phyloP scores from a whole-genome alignment of 768 basidiomycete genomes.

The Pleurotus tuoliensis region DNA sequence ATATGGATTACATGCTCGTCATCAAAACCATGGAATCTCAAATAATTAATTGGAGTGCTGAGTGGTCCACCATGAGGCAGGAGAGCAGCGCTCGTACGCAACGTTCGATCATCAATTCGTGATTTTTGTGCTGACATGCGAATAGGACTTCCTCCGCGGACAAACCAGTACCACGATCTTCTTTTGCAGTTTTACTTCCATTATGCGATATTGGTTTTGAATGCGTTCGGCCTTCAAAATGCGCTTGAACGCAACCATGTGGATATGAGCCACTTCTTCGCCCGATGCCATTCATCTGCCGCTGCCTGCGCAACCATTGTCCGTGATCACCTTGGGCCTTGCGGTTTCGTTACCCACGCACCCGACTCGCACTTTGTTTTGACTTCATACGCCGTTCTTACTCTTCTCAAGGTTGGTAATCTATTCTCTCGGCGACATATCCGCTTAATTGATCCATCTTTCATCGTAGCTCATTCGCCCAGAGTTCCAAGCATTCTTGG shows the following conservation, averaged over 20 bases:
- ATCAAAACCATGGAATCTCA: conserved; percentile 85
- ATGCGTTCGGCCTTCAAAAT: conserved; percentile 95
- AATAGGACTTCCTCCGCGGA: conserved; percentile 21
- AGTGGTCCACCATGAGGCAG: conserved; percentile 40
- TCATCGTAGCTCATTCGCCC: conserved; percentile 67
- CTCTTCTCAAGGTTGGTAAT: conserved; percentile 76
- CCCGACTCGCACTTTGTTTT: conserved; percentile 92
- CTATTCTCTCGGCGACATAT: too few relatives aligned
- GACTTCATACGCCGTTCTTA: conserved; percentile 89
- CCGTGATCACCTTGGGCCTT: conserved; percentile 74
- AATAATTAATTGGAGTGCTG: conserved; percentile 52
- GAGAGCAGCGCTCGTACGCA: not conserved
- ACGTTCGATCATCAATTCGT: too few relatives aligned
- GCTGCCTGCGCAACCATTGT: conserved; percentile 67
- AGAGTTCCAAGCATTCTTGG: conserved; percentile 74
- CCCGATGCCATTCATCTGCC: conserved; percentile 70
- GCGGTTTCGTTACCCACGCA: conserved; percentile 75
- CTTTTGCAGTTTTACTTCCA: conserved; percentile 76
- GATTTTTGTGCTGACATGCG: not conserved
- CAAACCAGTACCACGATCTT: conserved; percentile 41
- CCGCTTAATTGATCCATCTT: conserved; percentile 3
- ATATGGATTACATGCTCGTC: conserved; percentile 81
- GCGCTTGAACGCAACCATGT: conserved; percentile 76
- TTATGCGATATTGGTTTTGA: conserved; percentile 84
- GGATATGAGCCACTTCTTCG: conserved; percentile 82